A percentile compares a stretch with the other conserved stretches of the same genome.
Conservation (phyloP, 2,329 filamentous ascomycete genomes). For the Trichoderma citrinoviride region DNA sequence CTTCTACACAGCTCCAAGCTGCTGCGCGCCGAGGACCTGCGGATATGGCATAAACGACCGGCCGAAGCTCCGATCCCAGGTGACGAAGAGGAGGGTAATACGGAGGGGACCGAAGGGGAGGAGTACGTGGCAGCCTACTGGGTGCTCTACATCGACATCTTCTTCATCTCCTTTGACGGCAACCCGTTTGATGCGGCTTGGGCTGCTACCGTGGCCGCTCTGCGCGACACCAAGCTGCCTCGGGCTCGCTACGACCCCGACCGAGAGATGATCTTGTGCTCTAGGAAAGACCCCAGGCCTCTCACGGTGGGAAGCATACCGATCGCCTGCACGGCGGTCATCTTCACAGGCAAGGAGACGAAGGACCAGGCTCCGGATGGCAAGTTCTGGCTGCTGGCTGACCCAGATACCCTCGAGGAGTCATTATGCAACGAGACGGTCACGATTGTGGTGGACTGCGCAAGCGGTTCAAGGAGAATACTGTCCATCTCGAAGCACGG, state of each 20-base stretch:
- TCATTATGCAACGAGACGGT: constrained; percentile 76
- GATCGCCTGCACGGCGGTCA: constrained; percentile 71
- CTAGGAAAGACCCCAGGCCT: constrained; percentile 51
- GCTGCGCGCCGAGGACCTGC: constrained; percentile 64
- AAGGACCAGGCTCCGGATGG: constrained; percentile 41
- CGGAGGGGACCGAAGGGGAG: constrained; percentile 35
- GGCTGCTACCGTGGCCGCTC: constrained; percentile 76
- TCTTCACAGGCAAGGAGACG: constrained; percentile 67
- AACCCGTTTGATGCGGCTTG: constrained; percentile 91
- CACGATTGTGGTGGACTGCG: constrained; percentile 74
- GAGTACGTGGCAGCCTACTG: constrained; percentile 77
- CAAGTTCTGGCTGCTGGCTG: constrained; percentile 73
- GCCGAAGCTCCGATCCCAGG: constrained; percentile 48
- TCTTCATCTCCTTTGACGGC: constrained; percentile 90
- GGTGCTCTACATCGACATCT: constrained; percentile 92
- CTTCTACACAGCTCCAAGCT: constrained; percentile 70
- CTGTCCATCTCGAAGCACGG: constrained; percentile 80
- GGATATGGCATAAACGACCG: constrained; percentile 65
- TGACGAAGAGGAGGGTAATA: constrained; percentile 43
- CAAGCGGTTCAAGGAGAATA: constrained; percentile 54
- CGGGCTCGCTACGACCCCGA: constrained; percentile 81
- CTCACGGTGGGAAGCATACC: constrained; percentile 66
- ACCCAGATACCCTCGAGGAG: constrained; percentile 90
- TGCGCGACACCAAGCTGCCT: constrained; percentile 75
- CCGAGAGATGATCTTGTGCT: constrained; percentile 74